Evolutionary conservation across 2,329 filamentous ascomycete genomes (phyloP).

Genomic region (Chlorencoelia australis): DNA sequence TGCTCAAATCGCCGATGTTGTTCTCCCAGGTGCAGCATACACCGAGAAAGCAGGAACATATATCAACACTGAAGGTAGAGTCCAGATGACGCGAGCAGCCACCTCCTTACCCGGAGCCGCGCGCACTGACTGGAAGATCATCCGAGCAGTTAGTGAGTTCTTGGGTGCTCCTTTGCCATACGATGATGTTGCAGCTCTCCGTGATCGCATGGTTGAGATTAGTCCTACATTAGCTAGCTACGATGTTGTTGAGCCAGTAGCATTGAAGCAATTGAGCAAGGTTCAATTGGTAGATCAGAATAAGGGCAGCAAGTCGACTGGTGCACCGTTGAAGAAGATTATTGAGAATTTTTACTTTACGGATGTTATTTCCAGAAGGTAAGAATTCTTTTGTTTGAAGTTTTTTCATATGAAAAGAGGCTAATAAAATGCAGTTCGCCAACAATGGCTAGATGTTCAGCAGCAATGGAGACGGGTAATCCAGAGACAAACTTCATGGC

Average conservation of each 20-base stretch:
- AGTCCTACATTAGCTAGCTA: slow-evolving; percentile 83
- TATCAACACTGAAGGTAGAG: slow-evolving; percentile 94
- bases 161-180: slow-evolving; percentile 80
- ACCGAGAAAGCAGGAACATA: slow-evolving; percentile 96
- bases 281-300: slow-evolving; percentile 94
- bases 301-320: slow-evolving; percentile 69
- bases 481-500: slow-evolving; percentile 73
- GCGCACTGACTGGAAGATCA: slow-evolving; percentile 97
- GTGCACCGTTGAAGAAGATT: slow-evolving; percentile 68
- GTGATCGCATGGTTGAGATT: slow-evolving; percentile 92
- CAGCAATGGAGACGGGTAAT: slow-evolving; percentile 76
- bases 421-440: slow-evolving; percentile 55
- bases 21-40: slow-evolving; percentile 90
- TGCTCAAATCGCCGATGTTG: slow-evolving; percentile 83
- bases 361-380: slow-evolving; percentile 93
- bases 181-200: slow-evolving; percentile 79
- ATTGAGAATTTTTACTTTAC: slow-evolving; percentile 99
- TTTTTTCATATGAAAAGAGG: slow-evolving; percentile 4
- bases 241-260: slow-evolving; percentile 78
- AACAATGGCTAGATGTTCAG: slow-evolving; percentile 96
- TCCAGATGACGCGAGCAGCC: slow-evolving; percentile 85
- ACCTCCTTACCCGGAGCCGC: slow-evolving; percentile 82
- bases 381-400: slow-evolving; percentile 27
- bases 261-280: slow-evolving; percentile 69
- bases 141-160: slow-evolving; percentile 87